phyloP scores from a whole-genome alignment of 345 rosid species.

The Brassica cretica region DNA sequence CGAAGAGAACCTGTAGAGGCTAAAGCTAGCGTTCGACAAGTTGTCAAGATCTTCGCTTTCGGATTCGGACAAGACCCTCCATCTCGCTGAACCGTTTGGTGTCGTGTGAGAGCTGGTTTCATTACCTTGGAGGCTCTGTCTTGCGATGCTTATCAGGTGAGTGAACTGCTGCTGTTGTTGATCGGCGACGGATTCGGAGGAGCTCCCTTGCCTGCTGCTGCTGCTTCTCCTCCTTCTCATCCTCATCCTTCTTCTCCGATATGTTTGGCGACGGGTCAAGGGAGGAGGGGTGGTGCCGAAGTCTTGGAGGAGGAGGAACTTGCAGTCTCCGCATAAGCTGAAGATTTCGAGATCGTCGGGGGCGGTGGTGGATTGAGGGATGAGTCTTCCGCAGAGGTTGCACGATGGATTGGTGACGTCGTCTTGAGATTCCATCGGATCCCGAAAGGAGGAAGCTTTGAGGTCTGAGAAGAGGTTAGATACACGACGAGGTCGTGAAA shows the following conservation, averaged over 20 bases:
- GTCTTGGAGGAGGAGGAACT: slow-evolving; percentile 74
- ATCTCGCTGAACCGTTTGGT: slow-evolving; percentile 65
- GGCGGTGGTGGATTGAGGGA: slow-evolving; percentile 28
- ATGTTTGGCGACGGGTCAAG: slow-evolving; percentile 41
- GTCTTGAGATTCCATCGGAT: slow-evolving; percentile 50
- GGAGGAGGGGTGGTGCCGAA: slow-evolving; percentile 42
- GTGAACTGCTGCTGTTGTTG: slow-evolving; percentile 46
- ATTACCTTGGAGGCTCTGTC: slow-evolving; percentile 54
- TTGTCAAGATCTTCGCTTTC: slow-evolving; percentile 74
- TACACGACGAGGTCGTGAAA: background rate
- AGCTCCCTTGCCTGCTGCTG: slow-evolving; percentile 45
- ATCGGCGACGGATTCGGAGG: slow-evolving; percentile 63
- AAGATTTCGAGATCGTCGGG: slow-evolving; percentile 50
- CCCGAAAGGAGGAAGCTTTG: slow-evolving; percentile 18
- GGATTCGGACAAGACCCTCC: slow-evolving; percentile 70
- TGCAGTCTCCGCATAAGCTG: slow-evolving; percentile 74
- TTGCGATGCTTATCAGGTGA: slow-evolving; percentile 50
- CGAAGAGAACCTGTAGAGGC: slow-evolving; percentile 45
- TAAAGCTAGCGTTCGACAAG: slow-evolving; percentile 54
- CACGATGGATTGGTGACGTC: slow-evolving; percentile 45
- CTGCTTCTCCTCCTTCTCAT: slow-evolving; percentile 47
- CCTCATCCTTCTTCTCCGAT: slow-evolving; percentile 48
- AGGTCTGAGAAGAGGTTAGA: slow-evolving; percentile 17
- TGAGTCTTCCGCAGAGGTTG: slow-evolving; percentile 54
- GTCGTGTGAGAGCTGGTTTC: slow-evolving; percentile 57